These are phyloP conservation scores for Rubia peregrina DNA, from an alignment of 305 asterid species.

Conservation along the genomic window DNA sequence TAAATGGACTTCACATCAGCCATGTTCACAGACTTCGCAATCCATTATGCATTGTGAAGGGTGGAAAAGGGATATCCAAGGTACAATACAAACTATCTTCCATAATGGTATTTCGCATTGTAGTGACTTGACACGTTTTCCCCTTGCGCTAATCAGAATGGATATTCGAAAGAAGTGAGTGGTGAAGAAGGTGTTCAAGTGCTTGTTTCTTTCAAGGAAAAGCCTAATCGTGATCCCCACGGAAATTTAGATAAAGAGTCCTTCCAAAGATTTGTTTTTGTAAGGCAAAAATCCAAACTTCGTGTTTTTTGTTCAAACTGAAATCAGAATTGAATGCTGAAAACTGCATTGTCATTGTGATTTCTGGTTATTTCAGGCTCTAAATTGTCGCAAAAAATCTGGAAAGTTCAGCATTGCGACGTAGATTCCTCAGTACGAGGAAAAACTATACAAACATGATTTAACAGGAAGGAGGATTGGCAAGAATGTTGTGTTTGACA, in stretches of 20 bases:
- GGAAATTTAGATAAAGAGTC: constrained; percentile 46
- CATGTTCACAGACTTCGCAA: constrained; percentile 69
- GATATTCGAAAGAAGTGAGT: constrained; percentile 45
- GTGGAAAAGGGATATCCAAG: constrained; percentile 70
- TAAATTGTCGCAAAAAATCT: constrained; percentile 44
- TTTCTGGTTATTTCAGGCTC: constrained; percentile 61
- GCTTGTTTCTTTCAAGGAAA: constrained; percentile 77
- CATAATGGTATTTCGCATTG: neutral
- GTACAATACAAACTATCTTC: constrained; percentile 23
- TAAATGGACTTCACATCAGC: constrained; percentile 70
- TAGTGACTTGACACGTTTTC: neutral
- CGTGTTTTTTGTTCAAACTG: neutral
- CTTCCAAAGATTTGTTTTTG: constrained; percentile 59
- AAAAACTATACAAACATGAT: constrained; percentile 53
- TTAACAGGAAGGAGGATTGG: constrained; percentile 45
- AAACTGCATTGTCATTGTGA: neutral
- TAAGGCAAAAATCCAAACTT: constrained; percentile 24
- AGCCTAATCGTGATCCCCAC: constrained; percentile 41
- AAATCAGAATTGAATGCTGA: neutral
- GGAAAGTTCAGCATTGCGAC: constrained; percentile 62
- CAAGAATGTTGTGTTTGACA: constrained; percentile 67
- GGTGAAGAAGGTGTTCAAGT: constrained; percentile 49
- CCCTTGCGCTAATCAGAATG: constrained; percentile 47
- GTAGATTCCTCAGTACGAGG: constrained; percentile 50
- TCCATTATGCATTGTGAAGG: constrained; percentile 59